Conservation (phyloP, 2,329 filamentous ascomycete species). For the Colletotrichum aenigma region DNA sequence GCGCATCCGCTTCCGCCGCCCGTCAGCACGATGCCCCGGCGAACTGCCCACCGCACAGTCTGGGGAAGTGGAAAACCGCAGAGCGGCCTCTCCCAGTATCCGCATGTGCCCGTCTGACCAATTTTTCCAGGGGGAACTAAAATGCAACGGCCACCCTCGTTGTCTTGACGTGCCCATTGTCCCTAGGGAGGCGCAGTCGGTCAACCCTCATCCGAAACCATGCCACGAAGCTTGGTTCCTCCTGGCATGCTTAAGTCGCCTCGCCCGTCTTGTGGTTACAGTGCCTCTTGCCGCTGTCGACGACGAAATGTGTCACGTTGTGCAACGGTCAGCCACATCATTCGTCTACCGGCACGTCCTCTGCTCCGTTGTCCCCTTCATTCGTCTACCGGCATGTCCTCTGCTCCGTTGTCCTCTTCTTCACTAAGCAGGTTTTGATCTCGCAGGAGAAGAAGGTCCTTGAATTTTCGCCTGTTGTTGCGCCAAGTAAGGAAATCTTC, state of each 20-base stretch:
- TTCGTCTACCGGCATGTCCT: constrained; percentile 1
- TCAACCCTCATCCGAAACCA: constrained; percentile 14
- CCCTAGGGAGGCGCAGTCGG: constrained; percentile 11
- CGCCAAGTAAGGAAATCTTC: constrained; percentile 52
- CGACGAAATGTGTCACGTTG: background rate
- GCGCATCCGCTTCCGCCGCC: background rate
- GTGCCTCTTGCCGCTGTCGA: background rate
- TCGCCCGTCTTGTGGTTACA: background rate
- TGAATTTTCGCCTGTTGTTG: constrained; percentile 48
- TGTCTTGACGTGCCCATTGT: background rate
- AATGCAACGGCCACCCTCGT: background rate
- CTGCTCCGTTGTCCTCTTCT: constrained; percentile 38
- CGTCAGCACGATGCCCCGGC: background rate
- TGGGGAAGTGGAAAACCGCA: constrained; percentile 13
- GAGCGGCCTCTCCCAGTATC: background rate
- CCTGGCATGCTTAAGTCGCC: background rate
- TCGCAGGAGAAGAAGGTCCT: constrained; percentile 44
- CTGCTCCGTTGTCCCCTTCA: constrained; percentile 38
- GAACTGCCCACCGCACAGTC: background rate
- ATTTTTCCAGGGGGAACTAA: background rate
- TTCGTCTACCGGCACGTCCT: constrained; percentile 1
- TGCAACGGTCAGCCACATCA: background rate
- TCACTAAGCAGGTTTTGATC: constrained; percentile 51
- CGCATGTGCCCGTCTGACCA: background rate
- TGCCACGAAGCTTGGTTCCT: constrained; percentile 5